These are phyloP conservation scores for Ottelia alismoides DNA, from an alignment of 106 monocot genomes.

Conservation along the genomic window DNA sequence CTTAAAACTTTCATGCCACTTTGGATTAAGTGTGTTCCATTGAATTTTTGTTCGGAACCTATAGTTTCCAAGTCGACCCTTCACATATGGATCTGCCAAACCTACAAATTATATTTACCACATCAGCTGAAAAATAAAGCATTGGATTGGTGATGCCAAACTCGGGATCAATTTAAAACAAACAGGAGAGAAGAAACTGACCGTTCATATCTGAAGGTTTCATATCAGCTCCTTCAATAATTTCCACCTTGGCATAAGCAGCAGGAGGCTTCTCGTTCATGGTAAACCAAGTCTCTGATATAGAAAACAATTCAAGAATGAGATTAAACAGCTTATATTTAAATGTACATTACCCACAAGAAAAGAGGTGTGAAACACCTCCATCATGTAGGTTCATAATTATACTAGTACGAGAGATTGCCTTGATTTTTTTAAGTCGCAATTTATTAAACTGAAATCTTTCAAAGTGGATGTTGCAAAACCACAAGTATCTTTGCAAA, in stretches of 20 bases:
- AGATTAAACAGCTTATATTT: no score
- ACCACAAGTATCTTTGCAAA: no score
- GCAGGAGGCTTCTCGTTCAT: conserved; percentile 69
- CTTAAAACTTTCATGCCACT: conserved; percentile 82
- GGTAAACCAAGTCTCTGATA: conserved; percentile 74
- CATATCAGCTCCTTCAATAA: conserved; percentile 79
- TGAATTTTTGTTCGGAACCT: conserved; percentile 75
- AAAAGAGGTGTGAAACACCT: no score
- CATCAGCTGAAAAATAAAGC: no score
- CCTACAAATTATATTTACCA: conserved; percentile 24
- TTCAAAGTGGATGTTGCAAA: no score
- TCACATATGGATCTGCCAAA: conserved; percentile 85
- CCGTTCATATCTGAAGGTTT: conserved; percentile 84
- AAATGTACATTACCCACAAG: no score
- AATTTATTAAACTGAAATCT: no score
- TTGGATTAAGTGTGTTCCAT: conserved; percentile 66
- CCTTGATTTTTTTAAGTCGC: no score
- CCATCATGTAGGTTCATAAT: no score
- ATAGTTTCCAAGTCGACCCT: conserved; percentile 56
- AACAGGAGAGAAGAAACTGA: conserved; percentile 2
- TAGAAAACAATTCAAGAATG: no score
- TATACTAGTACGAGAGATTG: no score
- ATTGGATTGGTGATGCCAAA: neutral
- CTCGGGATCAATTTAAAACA: neutral
- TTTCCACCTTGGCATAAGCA: conserved; percentile 67